phyloP scores from a whole-genome alignment of 176 grass and related monocot genomes.

The Themeda triandra region DNA sequence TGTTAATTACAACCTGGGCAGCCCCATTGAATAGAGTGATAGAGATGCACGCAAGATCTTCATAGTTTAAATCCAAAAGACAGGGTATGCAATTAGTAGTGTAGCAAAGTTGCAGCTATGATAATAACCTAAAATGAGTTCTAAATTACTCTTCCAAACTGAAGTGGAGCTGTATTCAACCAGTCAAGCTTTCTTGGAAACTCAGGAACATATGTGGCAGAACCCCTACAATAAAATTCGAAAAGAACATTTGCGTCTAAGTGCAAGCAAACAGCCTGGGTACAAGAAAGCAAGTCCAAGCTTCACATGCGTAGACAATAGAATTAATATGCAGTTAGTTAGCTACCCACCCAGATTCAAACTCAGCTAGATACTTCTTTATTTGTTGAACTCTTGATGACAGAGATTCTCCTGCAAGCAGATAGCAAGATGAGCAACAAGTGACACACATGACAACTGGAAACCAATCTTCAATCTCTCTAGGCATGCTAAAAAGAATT shows the following conservation, averaged over 20 bases:
- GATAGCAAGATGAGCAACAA: constrained; percentile 26
- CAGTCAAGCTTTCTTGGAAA: constrained; percentile 93
- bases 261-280: constrained; percentile 1
- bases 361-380: constrained; percentile 88
- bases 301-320: constrained; percentile 18
- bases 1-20: not conserved
- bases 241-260: constrained; percentile 27
- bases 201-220: constrained; percentile 72
- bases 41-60: not conserved
- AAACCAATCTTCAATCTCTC: constrained; percentile 10
- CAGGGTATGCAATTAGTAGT: not conserved
- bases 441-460: not conserved
- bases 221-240: constrained; percentile 54
- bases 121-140: constrained; percentile 62
- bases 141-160: constrained; percentile 83
- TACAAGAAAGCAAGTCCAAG: constrained; percentile 11
- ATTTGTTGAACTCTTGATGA: constrained; percentile 84
- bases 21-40: not conserved
- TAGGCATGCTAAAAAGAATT: not conserved
- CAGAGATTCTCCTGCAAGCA: constrained; percentile 57
- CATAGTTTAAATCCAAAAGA: constrained; percentile 1
- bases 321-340: constrained; percentile 27
- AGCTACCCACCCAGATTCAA: constrained; percentile 70
- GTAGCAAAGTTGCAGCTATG: constrained; percentile 23
- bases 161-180: constrained; percentile 94